Percentiles rank a stretch among this genome's conserved stretches.
phyloP scores from a whole-genome alignment of 257 asterid species.

The Leptodermis oblonga region DNA sequence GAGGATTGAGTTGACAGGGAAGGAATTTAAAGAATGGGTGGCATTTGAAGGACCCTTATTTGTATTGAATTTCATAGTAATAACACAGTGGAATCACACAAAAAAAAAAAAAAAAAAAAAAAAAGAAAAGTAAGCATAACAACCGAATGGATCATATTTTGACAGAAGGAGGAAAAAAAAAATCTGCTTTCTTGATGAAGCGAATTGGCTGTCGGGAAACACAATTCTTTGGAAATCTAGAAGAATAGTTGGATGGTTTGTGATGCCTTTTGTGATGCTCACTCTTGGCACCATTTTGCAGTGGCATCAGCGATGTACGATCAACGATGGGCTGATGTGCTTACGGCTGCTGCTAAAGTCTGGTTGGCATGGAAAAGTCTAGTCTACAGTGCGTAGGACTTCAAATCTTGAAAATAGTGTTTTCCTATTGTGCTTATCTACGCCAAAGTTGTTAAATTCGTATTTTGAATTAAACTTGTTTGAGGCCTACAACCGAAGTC shows the following conservation, averaged over 20 bases:
- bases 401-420: no score
- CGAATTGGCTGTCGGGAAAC: no score
- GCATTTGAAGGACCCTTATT: background rate
- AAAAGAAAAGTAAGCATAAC: conserved; percentile 10
- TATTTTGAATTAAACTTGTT: no score
- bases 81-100: conserved; percentile 16
- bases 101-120: no score
- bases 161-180: no score
- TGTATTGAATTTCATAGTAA: background rate
- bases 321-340: background rate
- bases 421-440: no score
- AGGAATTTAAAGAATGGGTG: conserved; percentile 26
- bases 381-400: no score
- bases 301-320: background rate
- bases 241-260: no score
- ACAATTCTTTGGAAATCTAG: no score
- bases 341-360: background rate
- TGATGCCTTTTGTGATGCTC: background rate
- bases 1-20: conserved; percentile 20
- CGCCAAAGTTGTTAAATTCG: no score
- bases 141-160: conserved; percentile 19
- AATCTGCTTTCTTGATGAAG: background rate
- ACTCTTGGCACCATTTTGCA: background rate
- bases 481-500: no score
- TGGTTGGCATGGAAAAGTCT: background rate